A percentile compares a stretch with the other conserved stretches of the same genome.
Evolutionary conservation across 345 rosid species (phyloP).

Genomic region (Rhizophora apiculata): DNA sequence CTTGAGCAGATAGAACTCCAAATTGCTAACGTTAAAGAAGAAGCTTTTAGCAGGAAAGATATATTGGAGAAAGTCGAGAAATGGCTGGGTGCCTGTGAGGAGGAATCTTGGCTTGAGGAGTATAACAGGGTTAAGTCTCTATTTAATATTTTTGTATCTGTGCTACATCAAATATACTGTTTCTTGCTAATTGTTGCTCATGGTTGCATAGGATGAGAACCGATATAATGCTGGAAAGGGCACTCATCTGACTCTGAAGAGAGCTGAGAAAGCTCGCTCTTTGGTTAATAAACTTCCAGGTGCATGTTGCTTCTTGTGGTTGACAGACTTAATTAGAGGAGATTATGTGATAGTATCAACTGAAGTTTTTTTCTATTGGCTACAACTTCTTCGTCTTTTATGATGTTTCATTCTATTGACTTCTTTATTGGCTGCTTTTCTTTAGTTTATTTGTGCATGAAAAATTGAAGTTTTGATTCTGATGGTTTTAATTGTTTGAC

Average conservation of each 20-base stretch:
- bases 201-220: slow-evolving; percentile 51
- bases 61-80: slow-evolving; percentile 72
- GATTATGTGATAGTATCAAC: no score
- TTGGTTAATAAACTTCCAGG: slow-evolving; percentile 71
- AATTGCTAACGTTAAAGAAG: slow-evolving; percentile 61
- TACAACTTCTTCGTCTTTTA: no score
- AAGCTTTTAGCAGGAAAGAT: slow-evolving; percentile 63
- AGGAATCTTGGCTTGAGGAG: slow-evolving; percentile 79
- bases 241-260: slow-evolving; percentile 61
- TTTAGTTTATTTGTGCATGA: background rate
- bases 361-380: no score
- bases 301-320: slow-evolving; percentile 14
- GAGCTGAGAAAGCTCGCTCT: slow-evolving; percentile 72
- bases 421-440: background rate
- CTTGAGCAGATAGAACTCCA: slow-evolving; percentile 56
- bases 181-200: slow-evolving; percentile 8
- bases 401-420: no score
- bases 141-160: background rate
- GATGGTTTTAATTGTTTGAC: background rate
- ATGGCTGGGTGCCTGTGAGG: slow-evolving; percentile 68
- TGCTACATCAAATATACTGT: background rate
- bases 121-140: slow-evolving; percentile 51
- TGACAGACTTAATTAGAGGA: no score
- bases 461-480: background rate
- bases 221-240: slow-evolving; percentile 79